Percentiles rank a stretch among this genome's conserved stretches.
Conservation (phyloP, 2,329 filamentous ascomycete species). For the Epichloe aotearoae region DNA sequence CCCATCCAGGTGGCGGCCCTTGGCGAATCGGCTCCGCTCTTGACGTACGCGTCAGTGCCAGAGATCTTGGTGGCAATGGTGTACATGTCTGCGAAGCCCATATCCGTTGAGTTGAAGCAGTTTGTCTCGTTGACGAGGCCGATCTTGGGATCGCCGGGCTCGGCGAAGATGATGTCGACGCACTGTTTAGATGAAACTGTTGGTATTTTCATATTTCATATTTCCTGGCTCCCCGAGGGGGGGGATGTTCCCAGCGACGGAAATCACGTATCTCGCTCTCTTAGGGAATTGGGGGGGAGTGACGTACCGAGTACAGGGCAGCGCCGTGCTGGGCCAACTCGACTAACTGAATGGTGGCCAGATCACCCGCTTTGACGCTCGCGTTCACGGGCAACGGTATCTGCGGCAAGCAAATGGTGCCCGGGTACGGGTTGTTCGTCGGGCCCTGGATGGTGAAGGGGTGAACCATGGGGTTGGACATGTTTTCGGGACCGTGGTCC, state of each 20-base stretch:
- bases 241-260: too few species aligned
- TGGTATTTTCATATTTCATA: not conserved
- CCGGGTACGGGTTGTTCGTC: constrained; percentile 70
- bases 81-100: constrained; percentile 68
- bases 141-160: constrained; percentile 55
- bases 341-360: constrained; percentile 80
- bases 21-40: constrained; percentile 15
- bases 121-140: constrained; percentile 64
- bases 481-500: constrained; percentile 59
- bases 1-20: constrained; percentile 19
- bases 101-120: constrained; percentile 75
- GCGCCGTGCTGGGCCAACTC: constrained; percentile 76
- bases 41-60: constrained; percentile 20
- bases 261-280: not conserved
- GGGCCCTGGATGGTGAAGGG: constrained; percentile 78
- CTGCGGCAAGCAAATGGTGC: constrained; percentile 79
- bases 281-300: too few species aligned
- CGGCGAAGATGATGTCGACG: constrained; percentile 85
- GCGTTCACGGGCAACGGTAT: constrained; percentile 66
- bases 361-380: constrained; percentile 65
- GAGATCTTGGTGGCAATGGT: constrained; percentile 41
- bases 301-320: constrained; percentile 62
- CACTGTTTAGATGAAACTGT: constrained; percentile 41
- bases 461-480: constrained; percentile 69
- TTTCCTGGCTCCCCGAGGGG: not conserved